Percentiles rank a stretch among this genome's conserved stretches.
Evolutionary conservation across 2,329 filamentous ascomycete genomes (phyloP).

Genomic region (Microdochium nivale): DNA sequence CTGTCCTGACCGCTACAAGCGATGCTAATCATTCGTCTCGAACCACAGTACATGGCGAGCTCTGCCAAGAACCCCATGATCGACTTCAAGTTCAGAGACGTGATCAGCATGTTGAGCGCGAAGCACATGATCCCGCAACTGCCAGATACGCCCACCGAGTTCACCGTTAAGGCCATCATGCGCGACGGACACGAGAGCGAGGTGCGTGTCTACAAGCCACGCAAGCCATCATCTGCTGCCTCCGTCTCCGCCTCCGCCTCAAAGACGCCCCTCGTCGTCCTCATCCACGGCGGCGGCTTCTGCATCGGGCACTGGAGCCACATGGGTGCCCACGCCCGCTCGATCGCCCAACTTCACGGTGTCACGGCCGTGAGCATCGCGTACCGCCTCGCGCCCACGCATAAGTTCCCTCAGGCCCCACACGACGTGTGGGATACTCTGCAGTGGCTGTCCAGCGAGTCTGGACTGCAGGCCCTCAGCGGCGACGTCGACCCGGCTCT

Average conservation of each 20-base stretch:
- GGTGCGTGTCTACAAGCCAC: slow-evolving; percentile 21
- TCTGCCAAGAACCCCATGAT: too few species aligned
- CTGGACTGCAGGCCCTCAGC: slow-evolving; percentile 19
- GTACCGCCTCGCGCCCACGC: slow-evolving; percentile 31
- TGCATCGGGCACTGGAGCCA: slow-evolving; percentile 21
- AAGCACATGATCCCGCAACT: too few species aligned
- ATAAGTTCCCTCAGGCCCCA: slow-evolving; percentile 32
- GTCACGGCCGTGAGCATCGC: slow-evolving; percentile 29
- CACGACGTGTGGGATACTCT: slow-evolving; percentile 36
- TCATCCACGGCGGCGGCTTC: slow-evolving; percentile 25
- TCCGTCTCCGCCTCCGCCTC: too few species aligned
- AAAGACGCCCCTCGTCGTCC: slow-evolving; percentile 18
- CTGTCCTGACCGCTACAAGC: too few species aligned
- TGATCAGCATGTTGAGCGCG: too few species aligned
- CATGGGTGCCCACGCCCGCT: slow-evolving; percentile 20
- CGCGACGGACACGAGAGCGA: slow-evolving; percentile 21
- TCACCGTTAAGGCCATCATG: slow-evolving; percentile 5
- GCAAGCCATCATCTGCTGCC: not conserved
- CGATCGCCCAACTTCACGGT: slow-evolving; percentile 20
- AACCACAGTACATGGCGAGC: too few species aligned
- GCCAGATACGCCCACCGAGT: too few species aligned
- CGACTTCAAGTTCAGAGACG: too few species aligned
- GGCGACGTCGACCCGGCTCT: slow-evolving; percentile 24
- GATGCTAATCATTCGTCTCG: too few species aligned
- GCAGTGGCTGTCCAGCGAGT: slow-evolving; percentile 31